Evolutionary conservation across 371 early-diverging fungal species (phyloP).

Genomic region (Mortierella sp.): DNA sequence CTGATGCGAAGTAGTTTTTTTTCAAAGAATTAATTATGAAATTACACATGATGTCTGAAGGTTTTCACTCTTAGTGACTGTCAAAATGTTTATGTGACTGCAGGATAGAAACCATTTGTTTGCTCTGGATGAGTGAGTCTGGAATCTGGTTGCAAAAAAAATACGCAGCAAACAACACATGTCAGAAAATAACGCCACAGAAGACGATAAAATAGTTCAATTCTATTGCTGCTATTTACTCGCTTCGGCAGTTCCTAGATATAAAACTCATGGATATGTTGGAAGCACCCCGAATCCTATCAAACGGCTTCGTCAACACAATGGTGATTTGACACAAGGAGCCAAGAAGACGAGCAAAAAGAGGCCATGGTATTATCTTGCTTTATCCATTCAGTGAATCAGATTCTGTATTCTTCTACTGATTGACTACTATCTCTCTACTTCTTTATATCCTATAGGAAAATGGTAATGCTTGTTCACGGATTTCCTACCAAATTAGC

Average conservation of each 20-base stretch:
- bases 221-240: slow-evolving; percentile 70
- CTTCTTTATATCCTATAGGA: slow-evolving; percentile 42
- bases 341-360: slow-evolving; percentile 69
- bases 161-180: neutral
- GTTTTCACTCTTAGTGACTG: too few species aligned
- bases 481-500: slow-evolving; percentile 70
- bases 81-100: neutral
- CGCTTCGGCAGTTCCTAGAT: slow-evolving; percentile 57
- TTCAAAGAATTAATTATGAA: neutral
- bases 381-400: neutral
- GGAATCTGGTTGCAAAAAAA: too few species aligned
- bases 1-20: neutral
- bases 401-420: too few species aligned
- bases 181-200: neutral
- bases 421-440: neutral
- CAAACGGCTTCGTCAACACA: slow-evolving; percentile 72
- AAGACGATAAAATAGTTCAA: slow-evolving; percentile 24
- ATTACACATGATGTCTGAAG: too few species aligned
- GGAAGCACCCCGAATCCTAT: slow-evolving; percentile 76
- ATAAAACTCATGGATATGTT: slow-evolving; percentile 63
- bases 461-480: slow-evolving; percentile 67
- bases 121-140: too few species aligned
- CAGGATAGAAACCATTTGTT: too few species aligned
- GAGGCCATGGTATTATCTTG: slow-evolving; percentile 65
- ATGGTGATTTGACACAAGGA: slow-evolving; percentile 71